Percentiles rank a stretch among this genome's conserved stretches.
phyloP scores from a whole-genome alignment of 805 yeast genomes.

The Monosporozyma servazzii region DNA sequence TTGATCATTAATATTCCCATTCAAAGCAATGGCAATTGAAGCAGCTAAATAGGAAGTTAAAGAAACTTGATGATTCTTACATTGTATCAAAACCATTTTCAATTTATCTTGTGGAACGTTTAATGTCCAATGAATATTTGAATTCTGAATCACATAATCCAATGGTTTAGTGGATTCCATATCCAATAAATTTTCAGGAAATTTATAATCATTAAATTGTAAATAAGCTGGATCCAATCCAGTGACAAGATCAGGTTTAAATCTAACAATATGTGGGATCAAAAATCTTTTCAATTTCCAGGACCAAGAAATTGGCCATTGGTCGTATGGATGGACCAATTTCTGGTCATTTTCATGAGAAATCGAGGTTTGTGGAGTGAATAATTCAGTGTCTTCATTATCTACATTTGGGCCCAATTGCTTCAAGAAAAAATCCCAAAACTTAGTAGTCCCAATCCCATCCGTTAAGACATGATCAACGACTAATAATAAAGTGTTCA shows the following conservation, averaged over 20 bases:
- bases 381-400: neutral
- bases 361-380: neutral
- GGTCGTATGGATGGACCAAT: conserved; percentile 14
- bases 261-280: conserved; percentile 6
- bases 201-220: conserved; percentile 12
- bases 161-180: neutral
- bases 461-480: conserved; percentile 23
- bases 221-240: conserved; percentile 7
- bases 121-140: conserved; percentile 14
- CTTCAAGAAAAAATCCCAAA: conserved; percentile 15
- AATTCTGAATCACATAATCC: conserved; percentile 13
- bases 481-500: conserved; percentile 13
- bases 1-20: neutral
- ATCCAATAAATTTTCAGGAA: conserved; percentile 4
- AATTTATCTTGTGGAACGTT: conserved; percentile 9
- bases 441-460: conserved; percentile 20
- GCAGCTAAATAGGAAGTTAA: conserved; percentile 19
- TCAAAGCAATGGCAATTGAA: conserved; percentile 5
- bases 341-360: neutral
- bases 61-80: conserved; percentile 18
- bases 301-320: conserved; percentile 16
- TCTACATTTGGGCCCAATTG: conserved; percentile 2
- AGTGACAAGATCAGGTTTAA: conserved; percentile 10
- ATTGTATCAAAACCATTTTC: conserved; percentile 8
- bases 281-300: conserved; percentile 10